These are phyloP conservation scores for Ophiostoma pallidulum DNA, from an alignment of 2,329 filamentous ascomycete genomes.

Conservation along the genomic window DNA sequence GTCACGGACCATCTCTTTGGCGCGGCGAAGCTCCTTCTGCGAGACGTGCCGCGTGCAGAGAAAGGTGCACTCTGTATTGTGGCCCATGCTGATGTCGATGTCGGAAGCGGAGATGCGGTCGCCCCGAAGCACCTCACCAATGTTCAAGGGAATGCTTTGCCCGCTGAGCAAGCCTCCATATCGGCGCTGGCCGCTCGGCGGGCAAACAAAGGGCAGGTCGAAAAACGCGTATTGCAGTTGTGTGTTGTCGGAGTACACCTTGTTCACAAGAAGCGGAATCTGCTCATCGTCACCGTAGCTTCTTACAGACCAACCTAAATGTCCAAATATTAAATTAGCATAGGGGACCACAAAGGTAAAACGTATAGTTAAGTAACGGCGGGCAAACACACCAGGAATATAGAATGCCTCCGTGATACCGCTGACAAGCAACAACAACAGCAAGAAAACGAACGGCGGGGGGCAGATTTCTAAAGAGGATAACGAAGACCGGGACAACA, in stretches of 20 bases:
- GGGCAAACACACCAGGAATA: conserved; percentile 60
- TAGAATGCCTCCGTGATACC: conserved; percentile 59
- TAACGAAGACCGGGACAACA: too few species aligned
- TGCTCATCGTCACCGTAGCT: conserved; percentile 67
- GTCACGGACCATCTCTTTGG: conserved; percentile 62
- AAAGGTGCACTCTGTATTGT: conserved; percentile 62
- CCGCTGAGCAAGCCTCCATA: conserved; percentile 63
- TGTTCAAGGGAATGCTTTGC: conserved; percentile 68
- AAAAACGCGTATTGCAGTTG: conserved; percentile 89
- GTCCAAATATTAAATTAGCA: conserved; percentile 9
- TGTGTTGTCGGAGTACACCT: conserved; percentile 81
- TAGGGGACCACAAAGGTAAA: too few species aligned
- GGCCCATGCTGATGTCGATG: conserved; percentile 68
- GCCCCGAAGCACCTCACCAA: conserved; percentile 79
- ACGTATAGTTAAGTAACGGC: too few species aligned
- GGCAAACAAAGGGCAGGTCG: conserved; percentile 79
- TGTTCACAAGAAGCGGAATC: conserved; percentile 83
- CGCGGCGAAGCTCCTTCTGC: conserved; percentile 54
- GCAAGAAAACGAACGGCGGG: conserved; percentile 37
- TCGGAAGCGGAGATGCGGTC: conserved; percentile 80
- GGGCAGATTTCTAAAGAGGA: too few species aligned
- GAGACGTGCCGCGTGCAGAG: conserved; percentile 63
- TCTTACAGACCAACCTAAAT: conserved; percentile 68
- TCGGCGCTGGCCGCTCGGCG: conserved; percentile 58
- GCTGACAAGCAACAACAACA: conserved; percentile 31